phyloP scores from a whole-genome alignment of 495 filamentous ascomycete species.

The Xylaria venustula region DNA sequence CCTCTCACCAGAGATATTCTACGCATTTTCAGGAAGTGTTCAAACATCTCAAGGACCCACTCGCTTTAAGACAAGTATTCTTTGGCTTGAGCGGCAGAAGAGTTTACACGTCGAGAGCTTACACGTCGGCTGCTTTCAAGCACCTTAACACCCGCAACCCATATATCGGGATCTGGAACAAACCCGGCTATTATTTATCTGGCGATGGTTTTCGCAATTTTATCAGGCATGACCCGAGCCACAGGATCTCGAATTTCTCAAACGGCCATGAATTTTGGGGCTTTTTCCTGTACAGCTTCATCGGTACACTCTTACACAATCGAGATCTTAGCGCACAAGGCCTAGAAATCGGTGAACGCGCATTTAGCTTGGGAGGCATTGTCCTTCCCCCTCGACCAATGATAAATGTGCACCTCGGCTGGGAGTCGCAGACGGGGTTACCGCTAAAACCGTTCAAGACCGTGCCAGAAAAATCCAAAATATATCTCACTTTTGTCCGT shows the following conservation, averaged over 20 bases:
- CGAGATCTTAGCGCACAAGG: slow-evolving; percentile 14
- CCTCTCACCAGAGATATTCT: no score
- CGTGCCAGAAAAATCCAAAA: background rate
- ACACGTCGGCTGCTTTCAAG: no score
- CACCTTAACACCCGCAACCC: no score
- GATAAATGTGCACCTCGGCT: background rate
- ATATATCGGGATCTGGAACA: no score
- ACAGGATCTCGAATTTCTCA: no score
- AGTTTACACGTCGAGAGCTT: no score
- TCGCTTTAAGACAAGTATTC: no score
- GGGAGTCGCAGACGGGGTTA: background rate
- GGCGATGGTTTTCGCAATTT: no score
- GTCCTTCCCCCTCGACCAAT: background rate
- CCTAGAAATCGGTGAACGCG: background rate
- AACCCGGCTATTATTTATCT: no score
- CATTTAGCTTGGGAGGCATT: background rate
- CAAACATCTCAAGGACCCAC: no score
- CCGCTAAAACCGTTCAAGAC: background rate
- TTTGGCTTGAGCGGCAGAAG: no score
- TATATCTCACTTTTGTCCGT: background rate
- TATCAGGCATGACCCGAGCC: slow-evolving; percentile 20
- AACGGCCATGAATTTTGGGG: background rate
- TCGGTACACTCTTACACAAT: slow-evolving; percentile 8
- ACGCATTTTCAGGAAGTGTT: no score
- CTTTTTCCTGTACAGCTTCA: slow-evolving; percentile 15